phyloP scores from a whole-genome alignment of 352 stramenopile genomes.

The Plasmopara viticola region DNA sequence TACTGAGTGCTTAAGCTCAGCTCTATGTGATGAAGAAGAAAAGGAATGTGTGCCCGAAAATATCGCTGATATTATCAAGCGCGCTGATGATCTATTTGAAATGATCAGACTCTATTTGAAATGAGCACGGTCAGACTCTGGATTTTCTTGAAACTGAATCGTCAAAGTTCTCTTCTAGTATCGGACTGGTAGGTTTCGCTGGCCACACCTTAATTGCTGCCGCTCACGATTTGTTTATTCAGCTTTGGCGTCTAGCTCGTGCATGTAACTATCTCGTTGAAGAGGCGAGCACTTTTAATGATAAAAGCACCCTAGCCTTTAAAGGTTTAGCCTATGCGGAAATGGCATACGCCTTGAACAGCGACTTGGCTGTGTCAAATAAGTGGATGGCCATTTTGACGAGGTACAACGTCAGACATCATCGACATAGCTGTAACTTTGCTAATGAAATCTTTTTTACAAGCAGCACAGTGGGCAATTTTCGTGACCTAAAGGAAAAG shows the following conservation, averaged over 20 bases:
- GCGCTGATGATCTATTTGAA: slow-evolving; percentile 45
- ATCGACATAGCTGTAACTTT: neutral
- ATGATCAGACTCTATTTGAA: too few relatives aligned
- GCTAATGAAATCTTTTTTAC: slow-evolving; percentile 1
- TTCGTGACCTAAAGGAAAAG: slow-evolving; percentile 58
- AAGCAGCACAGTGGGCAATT: slow-evolving; percentile 48
- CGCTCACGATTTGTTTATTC: neutral
- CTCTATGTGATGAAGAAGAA: slow-evolving; percentile 27
- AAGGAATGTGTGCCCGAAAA: slow-evolving; percentile 24
- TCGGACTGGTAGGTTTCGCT: slow-evolving; percentile 37
- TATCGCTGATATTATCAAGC: slow-evolving; percentile 26
- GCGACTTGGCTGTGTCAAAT: slow-evolving; percentile 46
- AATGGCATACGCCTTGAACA: slow-evolving; percentile 40
- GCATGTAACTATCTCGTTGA: slow-evolving; percentile 57
- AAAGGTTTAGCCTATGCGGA: slow-evolving; percentile 49
- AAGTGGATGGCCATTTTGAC: slow-evolving; percentile 78
- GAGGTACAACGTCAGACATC: slow-evolving; percentile 18
- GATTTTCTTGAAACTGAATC: slow-evolving; percentile 36
- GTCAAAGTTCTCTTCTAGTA: slow-evolving; percentile 26
- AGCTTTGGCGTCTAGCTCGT: slow-evolving; percentile 62
- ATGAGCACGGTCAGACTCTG: slow-evolving; percentile 32
- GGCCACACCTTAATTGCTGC: neutral
- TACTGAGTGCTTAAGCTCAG: neutral
- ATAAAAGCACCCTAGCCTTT: slow-evolving; percentile 51
- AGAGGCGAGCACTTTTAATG: slow-evolving; percentile 27